Percentiles rank a stretch among this genome's conserved stretches.
phyloP scores from a whole-genome alignment of 108 stramenopile species.

The Stephanodiscus minutulus region DNA sequence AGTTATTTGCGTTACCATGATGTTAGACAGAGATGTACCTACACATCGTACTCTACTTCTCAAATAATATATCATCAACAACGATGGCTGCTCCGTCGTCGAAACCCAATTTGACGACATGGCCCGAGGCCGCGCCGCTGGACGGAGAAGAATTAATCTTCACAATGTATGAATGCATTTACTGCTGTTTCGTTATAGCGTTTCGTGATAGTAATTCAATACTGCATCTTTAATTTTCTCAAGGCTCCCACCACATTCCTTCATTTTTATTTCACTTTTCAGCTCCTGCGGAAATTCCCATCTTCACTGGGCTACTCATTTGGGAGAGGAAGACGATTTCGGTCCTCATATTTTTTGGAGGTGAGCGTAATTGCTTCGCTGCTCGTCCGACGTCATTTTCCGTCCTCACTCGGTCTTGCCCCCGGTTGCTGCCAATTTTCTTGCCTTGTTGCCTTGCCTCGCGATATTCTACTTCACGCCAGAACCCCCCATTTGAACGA shows the following conservation, averaged over 20 bases:
- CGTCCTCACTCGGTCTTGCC: not conserved
- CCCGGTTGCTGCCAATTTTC: not conserved
- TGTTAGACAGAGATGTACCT: not conserved
- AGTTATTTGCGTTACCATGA: too few relatives aligned
- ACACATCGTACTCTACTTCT: not conserved
- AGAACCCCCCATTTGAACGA: slow-evolving; percentile 32
- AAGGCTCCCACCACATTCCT: slow-evolving; percentile 6
- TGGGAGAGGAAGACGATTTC: slow-evolving; percentile 37
- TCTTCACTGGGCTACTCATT: slow-evolving; percentile 74
- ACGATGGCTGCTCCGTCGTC: not conserved
- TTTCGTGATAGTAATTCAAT: too few relatives aligned
- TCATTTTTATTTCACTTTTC: not conserved
- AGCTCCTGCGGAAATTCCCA: slow-evolving; percentile 64
- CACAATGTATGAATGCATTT: slow-evolving; percentile 12
- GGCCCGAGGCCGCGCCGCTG: slow-evolving; percentile 27
- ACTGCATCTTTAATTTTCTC: not conserved
- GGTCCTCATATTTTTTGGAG: slow-evolving; percentile 68
- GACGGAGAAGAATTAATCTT: slow-evolving; percentile 29
- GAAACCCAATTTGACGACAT: not conserved
- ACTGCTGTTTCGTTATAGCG: not conserved
- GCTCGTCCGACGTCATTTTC: not conserved
- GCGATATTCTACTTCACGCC: not conserved
- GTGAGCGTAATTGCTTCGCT: slow-evolving; percentile 15
- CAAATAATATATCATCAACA: not conserved
- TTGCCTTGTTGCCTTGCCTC: not conserved